Percentiles rank a stretch among this genome's conserved stretches.
Evolutionary conservation across 805 yeast genomes (phyloP).

Genomic region (Candida chauliodis): DNA sequence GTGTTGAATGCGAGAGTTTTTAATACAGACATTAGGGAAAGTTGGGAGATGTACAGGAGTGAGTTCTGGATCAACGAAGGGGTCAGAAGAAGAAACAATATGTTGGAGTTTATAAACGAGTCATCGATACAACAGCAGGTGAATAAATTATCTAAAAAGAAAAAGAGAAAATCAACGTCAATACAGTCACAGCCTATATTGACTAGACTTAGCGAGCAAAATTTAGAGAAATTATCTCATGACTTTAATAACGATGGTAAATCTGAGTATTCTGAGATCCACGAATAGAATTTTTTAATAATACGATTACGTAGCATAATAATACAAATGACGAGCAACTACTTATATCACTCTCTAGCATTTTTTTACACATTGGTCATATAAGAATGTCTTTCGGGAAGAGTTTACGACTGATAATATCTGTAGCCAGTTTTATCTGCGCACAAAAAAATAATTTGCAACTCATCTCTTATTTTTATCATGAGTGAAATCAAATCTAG

Average conservation of each 20-base stretch:
- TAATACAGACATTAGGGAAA: conserved; percentile 78
- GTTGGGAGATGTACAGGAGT: conserved; percentile 90
- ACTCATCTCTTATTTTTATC: conserved; percentile 1
- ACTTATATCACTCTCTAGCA: too few species aligned
- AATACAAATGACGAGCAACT: too few species aligned
- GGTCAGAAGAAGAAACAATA: conserved; percentile 47
- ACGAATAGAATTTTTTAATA: too few species aligned
- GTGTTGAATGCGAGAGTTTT: conserved; percentile 80
- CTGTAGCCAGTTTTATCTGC: too few species aligned
- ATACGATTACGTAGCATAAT: too few species aligned
- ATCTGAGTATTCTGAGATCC: too few species aligned
- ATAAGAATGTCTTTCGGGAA: too few species aligned
- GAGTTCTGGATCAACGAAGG: conserved; percentile 93
- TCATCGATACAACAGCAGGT: conserved; percentile 5
- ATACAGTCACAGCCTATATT: neutral
- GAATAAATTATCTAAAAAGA: conserved; percentile 8
- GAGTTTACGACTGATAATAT: too few species aligned
- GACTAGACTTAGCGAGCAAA: conserved; percentile 16
- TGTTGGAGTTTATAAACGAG: conserved; percentile 26
- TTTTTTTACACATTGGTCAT: too few species aligned
- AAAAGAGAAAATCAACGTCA: conserved; percentile 15
- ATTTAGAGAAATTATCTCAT: conserved; percentile 13
- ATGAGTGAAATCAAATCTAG: conserved; percentile 5
- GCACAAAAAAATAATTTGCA: neutral
- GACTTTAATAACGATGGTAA: conserved; percentile 1